Conservation (phyloP, 1,139 yeast species). For the Yamadazyma oceani region DNA sequence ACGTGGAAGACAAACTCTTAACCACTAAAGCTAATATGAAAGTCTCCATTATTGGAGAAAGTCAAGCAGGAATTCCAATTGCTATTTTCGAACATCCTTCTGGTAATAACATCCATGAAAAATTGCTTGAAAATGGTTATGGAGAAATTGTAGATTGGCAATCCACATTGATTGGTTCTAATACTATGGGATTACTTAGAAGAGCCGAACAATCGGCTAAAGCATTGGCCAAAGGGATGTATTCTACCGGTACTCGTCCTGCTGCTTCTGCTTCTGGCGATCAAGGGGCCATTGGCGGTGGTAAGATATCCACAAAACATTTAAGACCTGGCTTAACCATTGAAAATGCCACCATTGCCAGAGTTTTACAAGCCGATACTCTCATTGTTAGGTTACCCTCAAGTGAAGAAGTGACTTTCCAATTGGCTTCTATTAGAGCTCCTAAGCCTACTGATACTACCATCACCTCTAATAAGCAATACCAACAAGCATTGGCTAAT, state of each 20-base stretch:
- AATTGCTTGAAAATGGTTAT: constrained; percentile 65
- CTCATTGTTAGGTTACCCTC: constrained; percentile 50
- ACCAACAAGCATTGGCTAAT: constrained; percentile 52
- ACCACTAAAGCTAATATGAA: constrained; percentile 56
- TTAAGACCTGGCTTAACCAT: constrained; percentile 48
- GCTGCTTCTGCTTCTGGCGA: constrained; percentile 21
- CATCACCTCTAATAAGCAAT: constrained; percentile 33
- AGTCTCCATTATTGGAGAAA: constrained; percentile 59
- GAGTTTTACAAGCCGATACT: constrained; percentile 71
- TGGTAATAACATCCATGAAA: constrained; percentile 64
- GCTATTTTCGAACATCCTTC: constrained; percentile 70
- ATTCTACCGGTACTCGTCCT: constrained; percentile 35
- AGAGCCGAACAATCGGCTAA: constrained; percentile 70
- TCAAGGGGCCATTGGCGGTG: constrained; percentile 8
- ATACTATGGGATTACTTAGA: constrained; percentile 60
- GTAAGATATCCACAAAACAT: constrained; percentile 18
- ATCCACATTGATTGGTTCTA: constrained; percentile 66
- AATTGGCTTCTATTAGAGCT: constrained; percentile 70
- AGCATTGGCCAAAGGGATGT: constrained; percentile 59
- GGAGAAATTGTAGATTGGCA: constrained; percentile 86
- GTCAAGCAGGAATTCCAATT: constrained; percentile 62
- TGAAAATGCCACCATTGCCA: constrained; percentile 55
- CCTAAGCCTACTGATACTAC: constrained; percentile 66
- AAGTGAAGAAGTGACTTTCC: constrained; percentile 59
- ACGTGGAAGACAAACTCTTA: constrained; percentile 65